phyloP scores from a whole-genome alignment of 768 basidiomycete genomes.

The Phylloporus sp. region DNA sequence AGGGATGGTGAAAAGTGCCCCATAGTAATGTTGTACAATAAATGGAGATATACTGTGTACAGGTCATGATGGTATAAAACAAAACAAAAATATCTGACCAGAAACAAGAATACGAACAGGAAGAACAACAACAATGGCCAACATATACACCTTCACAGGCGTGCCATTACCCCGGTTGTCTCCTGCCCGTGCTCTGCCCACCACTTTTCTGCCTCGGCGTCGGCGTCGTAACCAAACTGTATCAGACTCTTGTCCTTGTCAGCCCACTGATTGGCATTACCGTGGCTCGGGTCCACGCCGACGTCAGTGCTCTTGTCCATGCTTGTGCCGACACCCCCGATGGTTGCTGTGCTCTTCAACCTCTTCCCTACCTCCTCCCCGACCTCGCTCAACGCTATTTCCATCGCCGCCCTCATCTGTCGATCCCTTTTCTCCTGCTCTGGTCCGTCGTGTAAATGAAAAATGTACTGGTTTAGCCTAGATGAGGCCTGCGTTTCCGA shows the following conservation, averaged over 20 bases:
- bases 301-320: neutral
- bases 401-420: conserved; percentile 48
- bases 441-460: conserved; percentile 53
- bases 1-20: no score
- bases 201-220: conserved; percentile 46
- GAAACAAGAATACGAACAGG: no score
- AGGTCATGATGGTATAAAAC: no score
- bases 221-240: conserved; percentile 54
- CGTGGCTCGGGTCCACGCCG: conserved; percentile 1
- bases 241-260: conserved; percentile 44
- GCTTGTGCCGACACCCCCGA: neutral
- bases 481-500: conserved; percentile 45
- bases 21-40: no score
- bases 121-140: no score
- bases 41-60: no score
- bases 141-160: no score
- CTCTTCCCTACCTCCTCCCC: conserved; percentile 5
- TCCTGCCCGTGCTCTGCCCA: conserved; percentile 35
- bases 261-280: conserved; percentile 54
- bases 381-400: conserved; percentile 29
- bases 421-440: conserved; percentile 48
- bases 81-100: no score
- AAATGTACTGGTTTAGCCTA: conserved; percentile 47
- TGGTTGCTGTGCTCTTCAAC: conserved; percentile 12
- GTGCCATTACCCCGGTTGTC: conserved; percentile 11